phyloP scores from a whole-genome alignment of 768 basidiomycete species.

The Postia placenta region DNA sequence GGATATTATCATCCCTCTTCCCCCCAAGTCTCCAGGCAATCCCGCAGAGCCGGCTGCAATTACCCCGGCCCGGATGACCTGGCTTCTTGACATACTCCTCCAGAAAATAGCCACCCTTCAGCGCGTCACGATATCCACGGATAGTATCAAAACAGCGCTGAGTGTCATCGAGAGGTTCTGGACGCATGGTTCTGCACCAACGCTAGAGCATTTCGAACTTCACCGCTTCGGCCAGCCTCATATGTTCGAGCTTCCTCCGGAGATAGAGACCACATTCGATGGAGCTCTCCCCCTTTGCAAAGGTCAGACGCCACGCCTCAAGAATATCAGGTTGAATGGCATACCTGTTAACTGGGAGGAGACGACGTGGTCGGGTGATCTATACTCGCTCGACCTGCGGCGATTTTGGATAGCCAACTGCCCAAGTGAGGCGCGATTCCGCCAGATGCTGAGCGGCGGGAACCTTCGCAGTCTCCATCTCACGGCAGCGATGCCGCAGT shows the following conservation, averaged over 20 bases:
- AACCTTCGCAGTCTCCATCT: conserved; percentile 48
- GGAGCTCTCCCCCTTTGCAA: conserved; percentile 44
- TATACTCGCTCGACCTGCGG: conserved; percentile 58
- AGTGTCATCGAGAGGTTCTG: conserved; percentile 44
- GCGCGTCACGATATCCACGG: conserved; percentile 50
- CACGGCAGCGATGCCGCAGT: conserved; percentile 46
- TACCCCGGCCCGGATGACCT: conserved; percentile 36
- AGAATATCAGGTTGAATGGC: conserved; percentile 49
- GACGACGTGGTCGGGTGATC: conserved; percentile 41
- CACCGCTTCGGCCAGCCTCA: conserved; percentile 39
- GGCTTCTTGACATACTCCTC: conserved; percentile 46
- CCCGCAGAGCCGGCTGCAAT: conserved; percentile 20
- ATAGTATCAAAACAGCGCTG: conserved; percentile 49
- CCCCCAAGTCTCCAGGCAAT: conserved; percentile 16
- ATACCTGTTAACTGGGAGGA: conserved; percentile 55
- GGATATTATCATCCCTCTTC: conserved; percentile 58
- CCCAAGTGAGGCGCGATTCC: background rate
- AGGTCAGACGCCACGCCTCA: conserved; percentile 36
- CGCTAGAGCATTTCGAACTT: conserved; percentile 58
- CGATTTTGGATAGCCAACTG: conserved; percentile 48
- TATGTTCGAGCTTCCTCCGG: background rate
- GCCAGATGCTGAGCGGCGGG: conserved; percentile 21
- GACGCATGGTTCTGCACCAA: conserved; percentile 6
- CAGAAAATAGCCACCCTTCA: conserved; percentile 51
- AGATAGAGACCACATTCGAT: background rate